Evolutionary conservation across 2,329 filamentous ascomycete genomes (phyloP), one percentile per base, ranked within the genome.

Genomic region (Colletotrichum theobromicola): DNA sequence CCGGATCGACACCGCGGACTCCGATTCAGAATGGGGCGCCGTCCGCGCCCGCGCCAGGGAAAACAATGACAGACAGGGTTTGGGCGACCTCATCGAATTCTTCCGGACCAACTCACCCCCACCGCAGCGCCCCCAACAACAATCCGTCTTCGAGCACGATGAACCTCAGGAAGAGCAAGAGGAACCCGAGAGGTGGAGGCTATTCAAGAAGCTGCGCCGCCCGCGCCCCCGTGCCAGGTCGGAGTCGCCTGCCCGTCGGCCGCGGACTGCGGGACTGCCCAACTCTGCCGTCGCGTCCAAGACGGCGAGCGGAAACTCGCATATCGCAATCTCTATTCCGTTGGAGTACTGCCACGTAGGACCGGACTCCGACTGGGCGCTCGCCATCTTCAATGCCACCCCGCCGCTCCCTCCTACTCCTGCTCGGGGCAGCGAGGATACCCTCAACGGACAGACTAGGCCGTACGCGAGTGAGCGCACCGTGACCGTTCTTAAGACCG

Each of bases 251-350:
- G 35, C 50, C 30, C 73, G 73, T 21, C 74, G 66, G 10, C 67
- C 71, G 26, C 35, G 50, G n/a, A 71, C 64, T 34, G 81, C 79
- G 67, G 62, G 72, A 21, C 84, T 92, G 5, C 90, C 90, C 10
- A 90, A 92, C 78, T 88, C 87, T 28, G 89, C 90, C 15, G 84
- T 92, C 16, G 87, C 88, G 5, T 88, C 89, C 9, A 88, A 82
- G 42, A 92, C 90, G 0, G 88, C 81, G 8, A 86, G 84, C 4
- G 90, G 90, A 2, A 84, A 90, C 78, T 85, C 88, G 6, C 88
- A 92, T 77, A 91, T 92, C 76, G 89, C 90, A 72, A 92, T 92
- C 66, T 91, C 90, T 0, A 91, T 92, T 58, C 90, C 90, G 2
- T 74, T 88, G 15, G 86, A 90, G 76, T 83, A 89, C 72, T 86